Conservation (phyloP, 257 asterid genomes). For the Cruciata laevipes region DNA sequence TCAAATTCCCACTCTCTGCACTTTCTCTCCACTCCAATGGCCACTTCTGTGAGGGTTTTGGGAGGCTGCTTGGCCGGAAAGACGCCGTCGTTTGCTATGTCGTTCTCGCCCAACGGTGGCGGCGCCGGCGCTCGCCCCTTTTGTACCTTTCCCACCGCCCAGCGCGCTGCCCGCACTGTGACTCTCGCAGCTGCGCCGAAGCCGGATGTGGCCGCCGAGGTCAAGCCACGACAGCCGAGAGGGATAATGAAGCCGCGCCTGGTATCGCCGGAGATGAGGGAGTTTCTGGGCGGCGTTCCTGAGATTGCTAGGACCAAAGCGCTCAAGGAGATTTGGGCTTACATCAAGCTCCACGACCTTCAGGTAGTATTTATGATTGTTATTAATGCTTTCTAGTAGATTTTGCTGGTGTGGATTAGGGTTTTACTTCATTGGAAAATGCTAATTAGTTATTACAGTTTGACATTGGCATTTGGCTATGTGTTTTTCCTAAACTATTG, state of each 20-base stretch:
- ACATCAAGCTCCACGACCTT: conserved; percentile 63
- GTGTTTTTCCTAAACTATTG: too few relatives aligned
- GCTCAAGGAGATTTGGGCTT: conserved; percentile 74
- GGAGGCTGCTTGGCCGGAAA: conserved; percentile 31
- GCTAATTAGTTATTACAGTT: too few relatives aligned
- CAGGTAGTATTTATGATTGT: conserved; percentile 40
- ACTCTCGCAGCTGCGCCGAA: conserved; percentile 44
- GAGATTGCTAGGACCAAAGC: conserved; percentile 79
- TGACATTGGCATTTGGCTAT: too few relatives aligned
- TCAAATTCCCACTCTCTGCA: neutral
- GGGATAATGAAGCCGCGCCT: conserved; percentile 82
- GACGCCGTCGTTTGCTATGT: conserved; percentile 27
- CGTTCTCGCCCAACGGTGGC: conserved; percentile 14
- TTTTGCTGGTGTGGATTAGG: too few relatives aligned
- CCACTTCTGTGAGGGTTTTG: conserved; percentile 40
- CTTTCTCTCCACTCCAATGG: conserved; percentile 41
- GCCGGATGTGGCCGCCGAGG: conserved; percentile 49
- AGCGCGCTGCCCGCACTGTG: conserved; percentile 29
- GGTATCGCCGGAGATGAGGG: conserved; percentile 80
- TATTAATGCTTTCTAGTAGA: neutral
- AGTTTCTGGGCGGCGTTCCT: conserved; percentile 72
- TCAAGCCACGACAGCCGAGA: conserved; percentile 64
- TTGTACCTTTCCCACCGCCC: conserved; percentile 16
- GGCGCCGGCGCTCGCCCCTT: neutral
- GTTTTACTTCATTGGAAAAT: too few relatives aligned